Evolutionary conservation across 345 rosid species (phyloP), one percentile per base, ranked within the genome.

Genomic region (Aquilaria yunnanensis): DNA sequence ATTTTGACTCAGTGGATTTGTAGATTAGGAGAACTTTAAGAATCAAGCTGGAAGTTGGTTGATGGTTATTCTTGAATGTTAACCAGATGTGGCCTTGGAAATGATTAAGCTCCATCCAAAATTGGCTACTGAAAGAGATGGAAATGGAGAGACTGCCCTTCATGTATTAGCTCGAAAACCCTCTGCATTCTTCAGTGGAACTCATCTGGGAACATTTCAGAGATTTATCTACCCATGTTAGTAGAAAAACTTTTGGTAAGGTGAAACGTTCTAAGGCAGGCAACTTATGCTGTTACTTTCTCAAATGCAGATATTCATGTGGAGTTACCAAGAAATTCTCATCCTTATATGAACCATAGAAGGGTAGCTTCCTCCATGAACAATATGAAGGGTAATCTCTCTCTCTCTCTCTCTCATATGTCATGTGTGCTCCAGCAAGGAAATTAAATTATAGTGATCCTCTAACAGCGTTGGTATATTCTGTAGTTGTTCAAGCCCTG

Each of bases 111-210:
- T 53, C 50, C 62, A 67, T 16, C 81, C 79, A 5, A 46, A 62
- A 31, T 64, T 80, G 71, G 79, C 81, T 43, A 56, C 54, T 56
- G 23, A 32, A 10, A 37, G 68, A 12, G 68, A 65, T 9, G 61
- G 51, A 11, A 67, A 73, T 56, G 82, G 66, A 14, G 75, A 65
- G 59, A 73, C 81, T 12, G 78, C 81, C 14, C 67, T 71, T 52
- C 78, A 73, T 70, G 71, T 74, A 31, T 61, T 76, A 61, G 73
- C 74, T 34, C 61, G 67, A 60, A 73, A 69, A 60, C 70, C 81
- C 32, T 61, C 49, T 2, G 63, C 13, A 12, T 66, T 56, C 51
- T 16, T 50, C 6, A 63, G 63, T 31, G 29, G 37, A 14, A 6
- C 14, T 10, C 54, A 46, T n/a, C 12, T 47, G 46, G 56, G 66